These are phyloP conservation scores for Manihot esculenta DNA, from an alignment of 441 rosid species.

Conservation along the genomic window DNA sequence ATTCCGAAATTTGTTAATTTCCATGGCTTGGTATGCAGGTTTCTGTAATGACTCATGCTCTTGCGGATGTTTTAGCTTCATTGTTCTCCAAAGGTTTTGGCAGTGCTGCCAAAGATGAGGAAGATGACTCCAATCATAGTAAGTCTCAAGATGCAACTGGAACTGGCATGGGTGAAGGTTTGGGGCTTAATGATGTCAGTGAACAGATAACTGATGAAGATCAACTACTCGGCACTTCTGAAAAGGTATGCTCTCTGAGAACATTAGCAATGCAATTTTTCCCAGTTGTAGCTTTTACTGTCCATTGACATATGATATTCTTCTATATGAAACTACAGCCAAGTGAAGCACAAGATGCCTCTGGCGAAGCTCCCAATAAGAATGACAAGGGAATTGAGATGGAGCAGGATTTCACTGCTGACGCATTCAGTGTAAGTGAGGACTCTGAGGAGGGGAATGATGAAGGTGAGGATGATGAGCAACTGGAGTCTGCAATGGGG, in stretches of 20 bases:
- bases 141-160: conserved; percentile 67
- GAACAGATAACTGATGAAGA: conserved; percentile 94
- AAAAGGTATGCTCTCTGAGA: conserved; percentile 48
- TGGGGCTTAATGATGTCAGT: conserved; percentile 82
- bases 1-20: conserved; percentile 9
- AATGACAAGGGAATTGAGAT: conserved; percentile 91
- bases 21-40: conserved; percentile 48
- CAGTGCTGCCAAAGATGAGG: conserved; percentile 56
- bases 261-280: not conserved
- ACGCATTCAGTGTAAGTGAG: conserved; percentile 72
- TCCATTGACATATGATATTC: conserved; percentile 7
- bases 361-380: conserved; percentile 55
- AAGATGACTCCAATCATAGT: conserved; percentile 48
- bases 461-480: conserved; percentile 57
- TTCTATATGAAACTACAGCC: conserved; percentile 43
- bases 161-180: conserved; percentile 97
- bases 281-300: not conserved
- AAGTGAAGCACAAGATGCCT: conserved; percentile 64
- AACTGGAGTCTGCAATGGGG: conserved; percentile 79
- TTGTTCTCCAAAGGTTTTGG: conserved; percentile 84
- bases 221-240: conserved; percentile 71
- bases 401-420: conserved; percentile 83
- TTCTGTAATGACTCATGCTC: conserved; percentile 66
- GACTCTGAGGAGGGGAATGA: conserved; percentile 70
- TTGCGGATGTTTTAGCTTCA: conserved; percentile 70